Base-by-base conservation (phyloP, 1,284 basidiomycete genomes). In the Moniliella sp. region DNA sequence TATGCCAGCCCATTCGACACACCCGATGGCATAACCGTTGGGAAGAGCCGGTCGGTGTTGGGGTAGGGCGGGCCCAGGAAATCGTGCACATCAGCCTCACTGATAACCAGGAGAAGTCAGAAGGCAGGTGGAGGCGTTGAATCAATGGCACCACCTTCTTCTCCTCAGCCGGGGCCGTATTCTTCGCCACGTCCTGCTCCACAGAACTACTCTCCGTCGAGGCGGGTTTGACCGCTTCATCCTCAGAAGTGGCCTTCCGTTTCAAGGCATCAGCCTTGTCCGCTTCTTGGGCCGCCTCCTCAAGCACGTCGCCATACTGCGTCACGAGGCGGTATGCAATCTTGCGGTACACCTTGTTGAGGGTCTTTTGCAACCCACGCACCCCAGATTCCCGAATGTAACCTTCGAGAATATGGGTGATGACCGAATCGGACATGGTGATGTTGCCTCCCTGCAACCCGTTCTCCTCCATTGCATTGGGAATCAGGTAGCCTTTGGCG, bases 11-110 rank as follows among this genome's bases (percentile, higher is more conserved):
- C 88, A 4, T 81, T 88, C 45, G 76, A 80, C 15, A 94, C 88
- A 36, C 88, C 88, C 1, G 83, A 72, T 1, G 91, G 88, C 10
- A 82, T 57, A 16, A 32, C 78, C 29, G 67, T 66, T 8, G 71
- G 69, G 58, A 91, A 97, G 66, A 99, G 71, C 44, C 88, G 66
- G 57, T 97, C 88, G 62, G 84, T 84, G 63, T 91, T 80, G 63
- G 91, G 94, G 13, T 91, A 69, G 13, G 82, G 80, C 5, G 88
- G 84, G 0, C 91, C 91, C 26, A 97, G 82, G 50, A 94, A 99
- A 43, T 93, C 83, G 61, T 84, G 81, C 50, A 97, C 61, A 46
- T 79, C 88, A 27, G 83, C 80, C 4, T n/a, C 70, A 0, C 75
- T 78, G 50, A 99, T 81, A 28, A 67, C 67, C 11, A 99, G 70